phyloP scores from a whole-genome alignment of 2,329 filamentous ascomycete genomes.

The Colletotrichum sp. region DNA sequence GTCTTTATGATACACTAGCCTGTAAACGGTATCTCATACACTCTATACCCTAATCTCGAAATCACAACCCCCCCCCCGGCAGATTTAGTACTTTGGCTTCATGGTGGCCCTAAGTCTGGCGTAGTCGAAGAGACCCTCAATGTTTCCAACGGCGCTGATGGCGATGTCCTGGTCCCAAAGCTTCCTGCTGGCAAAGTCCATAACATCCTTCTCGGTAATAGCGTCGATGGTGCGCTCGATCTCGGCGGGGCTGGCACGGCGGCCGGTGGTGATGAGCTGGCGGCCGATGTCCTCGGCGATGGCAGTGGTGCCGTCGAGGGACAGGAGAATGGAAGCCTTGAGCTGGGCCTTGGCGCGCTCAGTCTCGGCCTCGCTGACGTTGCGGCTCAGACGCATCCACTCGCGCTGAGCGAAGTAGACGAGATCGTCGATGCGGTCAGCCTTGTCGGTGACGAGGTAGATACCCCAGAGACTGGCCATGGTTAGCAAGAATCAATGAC shows the following conservation, averaged over 20 bases:
- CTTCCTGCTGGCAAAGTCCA: slow-evolving; percentile 93
- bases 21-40: slow-evolving; percentile 60
- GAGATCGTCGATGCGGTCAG: slow-evolving; percentile 88
- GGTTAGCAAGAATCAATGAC: slow-evolving; percentile 30
- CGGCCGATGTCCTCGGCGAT: slow-evolving; percentile 98
- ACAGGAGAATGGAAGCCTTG: slow-evolving; percentile 97
- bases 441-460: slow-evolving; percentile 93
- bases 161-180: slow-evolving; percentile 98
- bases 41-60: slow-evolving; percentile 55
- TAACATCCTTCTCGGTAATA: slow-evolving; percentile 95
- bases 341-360: slow-evolving; percentile 99
- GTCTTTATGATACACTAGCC: slow-evolving; percentile 60
- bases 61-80: slow-evolving; percentile 13
- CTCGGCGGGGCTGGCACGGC: slow-evolving; percentile 88
- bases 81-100: slow-evolving; percentile 74
- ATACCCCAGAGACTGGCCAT: slow-evolving; percentile 91
- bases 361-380: slow-evolving; percentile 87
- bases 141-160: slow-evolving; percentile 88
- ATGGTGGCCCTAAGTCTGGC: slow-evolving; percentile 82
- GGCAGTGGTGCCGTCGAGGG: slow-evolving; percentile 95
- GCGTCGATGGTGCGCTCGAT: slow-evolving; percentile 89
- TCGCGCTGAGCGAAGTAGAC: slow-evolving; percentile 98
- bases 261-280: slow-evolving; percentile 97
- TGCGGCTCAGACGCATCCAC: slow-evolving; percentile 93
- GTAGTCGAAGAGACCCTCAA: slow-evolving; percentile 87